Base-by-base conservation (phyloP, 495 filamentous ascomycete genomes). In the Annulohypoxylon nitens region DNA sequence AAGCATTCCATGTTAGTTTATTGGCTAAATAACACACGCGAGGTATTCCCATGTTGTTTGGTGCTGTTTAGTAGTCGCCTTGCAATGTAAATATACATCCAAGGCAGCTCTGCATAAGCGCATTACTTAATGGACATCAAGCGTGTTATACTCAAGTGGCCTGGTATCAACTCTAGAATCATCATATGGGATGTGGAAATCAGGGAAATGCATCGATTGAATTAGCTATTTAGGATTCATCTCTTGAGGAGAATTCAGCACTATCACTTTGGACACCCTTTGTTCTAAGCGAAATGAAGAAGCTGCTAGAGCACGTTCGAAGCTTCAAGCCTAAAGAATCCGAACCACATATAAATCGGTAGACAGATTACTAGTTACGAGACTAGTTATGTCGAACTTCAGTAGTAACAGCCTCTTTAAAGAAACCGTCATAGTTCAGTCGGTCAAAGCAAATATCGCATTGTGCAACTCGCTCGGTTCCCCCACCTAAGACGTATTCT, bases 1-100 rank as follows among this genome's bases (percentile, higher is more conserved):
- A 23, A 23, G 34, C 26, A n/a, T 36, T 23, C 51, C 16, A 10
- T 6, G 18, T 41, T 37, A 66, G 25, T 10, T 50, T 18, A 68
- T 73, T 73, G 70, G 70, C n/a, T 41, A 37, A 51, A 47, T 47
- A 45, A 12, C 33, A 12, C 50, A 8, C 5, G 14, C 20, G 48
- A n/a, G 33, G 53, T 39, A n/a, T 23, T 30, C 1, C 23, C 7
- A 0, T 23, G 30, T 57, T 11, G 54, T 59, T 18, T 67, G 9
- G 34, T 34, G 30, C 47, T 11, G 54, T 59, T 18, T 67, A 9
- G 45, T 34, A n/a, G 12, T 18, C 41, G 33, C 11, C 23, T 51
- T 10, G 0, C 2, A 51, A 51, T 20, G 18, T 16, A 18, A 2
- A 50, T 8, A 18, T 23, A 23, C 4, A 23, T 23, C 20, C 1